These are phyloP conservation scores for Ogataea saltuana DNA, from an alignment of 805 yeast species.

Conservation along the genomic window DNA sequence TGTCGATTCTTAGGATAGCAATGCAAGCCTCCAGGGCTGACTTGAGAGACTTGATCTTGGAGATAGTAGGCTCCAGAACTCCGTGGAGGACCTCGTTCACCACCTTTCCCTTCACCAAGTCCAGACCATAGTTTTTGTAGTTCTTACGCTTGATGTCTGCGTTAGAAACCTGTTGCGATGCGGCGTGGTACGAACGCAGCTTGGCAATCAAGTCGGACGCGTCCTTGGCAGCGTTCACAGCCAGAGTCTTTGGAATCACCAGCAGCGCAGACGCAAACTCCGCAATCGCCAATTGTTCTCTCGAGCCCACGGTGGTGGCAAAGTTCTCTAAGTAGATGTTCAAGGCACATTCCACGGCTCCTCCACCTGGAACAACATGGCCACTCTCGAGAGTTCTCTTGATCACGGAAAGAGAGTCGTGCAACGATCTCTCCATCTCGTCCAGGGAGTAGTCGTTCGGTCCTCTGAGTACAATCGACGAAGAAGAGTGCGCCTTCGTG, in stretches of 20 bases:
- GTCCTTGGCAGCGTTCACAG: conserved; percentile 97
- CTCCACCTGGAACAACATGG: conserved; percentile 96
- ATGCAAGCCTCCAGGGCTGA: conserved; percentile 98
- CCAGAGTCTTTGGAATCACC: conserved; percentile 93
- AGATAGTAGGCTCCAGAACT: conserved; percentile 92
- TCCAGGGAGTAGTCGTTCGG: conserved; percentile 93
- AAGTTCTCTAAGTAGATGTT: conserved; percentile 93
- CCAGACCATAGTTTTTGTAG: conserved; percentile 91
- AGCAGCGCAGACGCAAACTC: conserved; percentile 92
- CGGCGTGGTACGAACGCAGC: conserved; percentile 94
- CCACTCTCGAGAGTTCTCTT: conserved; percentile 96
- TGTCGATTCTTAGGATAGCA: conserved; percentile 95
- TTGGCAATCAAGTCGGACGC: conserved; percentile 93
- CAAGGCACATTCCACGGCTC: conserved; percentile 97
- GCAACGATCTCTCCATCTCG: conserved; percentile 97
- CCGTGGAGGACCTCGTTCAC: conserved; percentile 84
- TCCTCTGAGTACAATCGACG: conserved; percentile 92
- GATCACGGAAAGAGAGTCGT: conserved; percentile 91
- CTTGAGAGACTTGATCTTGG: conserved; percentile 89
- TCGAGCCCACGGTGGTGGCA: conserved; percentile 95
- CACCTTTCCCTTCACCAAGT: conserved; percentile 86
- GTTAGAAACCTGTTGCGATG: conserved; percentile 81
- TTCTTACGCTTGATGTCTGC: conserved; percentile 82
- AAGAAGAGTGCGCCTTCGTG: conserved; percentile 85
- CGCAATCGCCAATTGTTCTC: conserved; percentile 97